A percentile compares a stretch with the other conserved stretches of the same genome.
Evolutionary conservation across 305 asterid genomes (phyloP).

Genomic region (Fraxinus greggii): DNA sequence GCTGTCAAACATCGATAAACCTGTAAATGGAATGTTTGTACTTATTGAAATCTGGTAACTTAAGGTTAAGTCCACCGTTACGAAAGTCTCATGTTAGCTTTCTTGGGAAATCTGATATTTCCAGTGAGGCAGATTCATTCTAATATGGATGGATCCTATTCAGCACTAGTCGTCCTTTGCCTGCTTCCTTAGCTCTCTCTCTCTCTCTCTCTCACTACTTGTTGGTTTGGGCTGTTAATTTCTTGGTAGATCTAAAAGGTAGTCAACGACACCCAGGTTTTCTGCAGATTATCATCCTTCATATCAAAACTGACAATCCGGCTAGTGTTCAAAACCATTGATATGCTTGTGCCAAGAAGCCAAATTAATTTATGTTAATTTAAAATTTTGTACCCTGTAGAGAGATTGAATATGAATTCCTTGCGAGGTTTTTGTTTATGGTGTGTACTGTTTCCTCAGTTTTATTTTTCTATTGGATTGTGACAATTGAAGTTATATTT

Average conservation of each 20-base stretch:
- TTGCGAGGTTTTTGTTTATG: neutral
- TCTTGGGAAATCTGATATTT: conserved; percentile 2
- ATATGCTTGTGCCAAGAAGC: neutral
- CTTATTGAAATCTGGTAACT: too few relatives aligned
- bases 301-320: conserved; percentile 32
- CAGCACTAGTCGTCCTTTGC: neutral
- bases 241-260: conserved; percentile 54
- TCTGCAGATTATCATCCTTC: conserved; percentile 29
- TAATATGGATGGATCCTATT: too few relatives aligned
- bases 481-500: neutral
- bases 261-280: conserved; percentile 45
- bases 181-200: neutral
- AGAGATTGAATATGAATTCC: neutral
- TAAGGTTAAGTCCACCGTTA: conserved; percentile 28
- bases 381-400: neutral
- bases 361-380: neutral
- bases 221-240: conserved; percentile 51
- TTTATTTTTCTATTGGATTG: neutral
- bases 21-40: too few relatives aligned
- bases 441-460: neutral
- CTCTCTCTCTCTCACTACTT: conserved; percentile 22
- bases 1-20: neutral
- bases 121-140: conserved; percentile 17
- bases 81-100: conserved; percentile 8
- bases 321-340: neutral